These are phyloP conservation scores for Henckelia pumila DNA, from an alignment of 257 asterid genomes.

Conservation along the genomic window DNA sequence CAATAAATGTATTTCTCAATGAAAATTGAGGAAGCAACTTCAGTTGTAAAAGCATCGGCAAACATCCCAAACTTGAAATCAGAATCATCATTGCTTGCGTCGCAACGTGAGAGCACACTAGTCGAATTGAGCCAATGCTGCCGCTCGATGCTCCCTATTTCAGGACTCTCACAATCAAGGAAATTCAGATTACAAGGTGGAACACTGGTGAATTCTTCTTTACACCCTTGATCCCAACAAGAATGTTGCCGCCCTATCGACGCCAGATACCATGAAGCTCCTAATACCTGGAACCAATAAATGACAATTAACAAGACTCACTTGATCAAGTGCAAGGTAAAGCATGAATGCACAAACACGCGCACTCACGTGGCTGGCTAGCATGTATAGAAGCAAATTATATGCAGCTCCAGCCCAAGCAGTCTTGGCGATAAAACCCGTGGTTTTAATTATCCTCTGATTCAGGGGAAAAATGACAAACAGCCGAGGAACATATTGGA, in stretches of 20 bases:
- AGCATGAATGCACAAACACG: background rate
- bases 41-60: slow-evolving; percentile 80
- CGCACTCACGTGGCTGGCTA: slow-evolving; percentile 79
- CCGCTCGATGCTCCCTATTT: slow-evolving; percentile 26
- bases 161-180: slow-evolving; percentile 51
- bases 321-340: background rate
- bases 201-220: slow-evolving; percentile 31
- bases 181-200: slow-evolving; percentile 53
- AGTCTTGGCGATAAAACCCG: slow-evolving; percentile 88
- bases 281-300: slow-evolving; percentile 51
- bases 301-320: background rate
- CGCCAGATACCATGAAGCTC: slow-evolving; percentile 91
- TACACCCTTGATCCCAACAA: slow-evolving; percentile 72
- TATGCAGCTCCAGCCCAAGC: slow-evolving; percentile 99
- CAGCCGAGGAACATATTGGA: slow-evolving; percentile 77
- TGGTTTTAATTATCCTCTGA: slow-evolving; percentile 69
- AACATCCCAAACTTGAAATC: slow-evolving; percentile 95
- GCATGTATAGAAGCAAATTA: slow-evolving; percentile 82
- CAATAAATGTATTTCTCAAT: slow-evolving; percentile 75
- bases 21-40: slow-evolving; percentile 73
- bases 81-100: slow-evolving; percentile 65
- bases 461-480: slow-evolving; percentile 80
- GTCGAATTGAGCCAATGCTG: slow-evolving; percentile 66
- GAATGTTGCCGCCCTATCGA: slow-evolving; percentile 87
- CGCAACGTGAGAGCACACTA: slow-evolving; percentile 49